These are phyloP conservation scores for Auriscalpium microsporum DNA, from an alignment of 768 basidiomycete species.

Conservation along the genomic window DNA sequence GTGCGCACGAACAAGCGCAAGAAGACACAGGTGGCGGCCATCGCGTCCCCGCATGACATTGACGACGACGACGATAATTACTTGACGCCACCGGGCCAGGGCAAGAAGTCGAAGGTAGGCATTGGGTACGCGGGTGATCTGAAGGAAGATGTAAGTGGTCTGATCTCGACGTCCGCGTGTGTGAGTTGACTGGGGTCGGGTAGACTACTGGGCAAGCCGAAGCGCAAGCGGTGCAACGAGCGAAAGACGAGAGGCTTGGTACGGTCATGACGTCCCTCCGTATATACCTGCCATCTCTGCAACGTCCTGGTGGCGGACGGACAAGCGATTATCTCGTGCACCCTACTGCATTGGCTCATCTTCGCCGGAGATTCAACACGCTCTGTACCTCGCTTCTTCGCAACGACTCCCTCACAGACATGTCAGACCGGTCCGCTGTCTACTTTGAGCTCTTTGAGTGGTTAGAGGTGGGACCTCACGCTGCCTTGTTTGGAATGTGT, in stretches of 20 bases:
- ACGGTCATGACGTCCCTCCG: conserved; percentile 62
- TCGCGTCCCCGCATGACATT: conserved; percentile 27
- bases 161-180: not conserved
- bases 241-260: conserved; percentile 69
- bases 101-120: conserved; percentile 69
- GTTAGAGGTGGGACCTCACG: conserved; percentile 58
- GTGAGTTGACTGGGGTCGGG: not conserved
- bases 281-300: conserved; percentile 75
- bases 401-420: conserved; percentile 90
- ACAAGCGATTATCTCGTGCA: conserved; percentile 90
- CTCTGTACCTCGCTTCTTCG: conserved; percentile 78
- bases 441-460: conserved; percentile 90
- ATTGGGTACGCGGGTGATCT: conserved; percentile 81
- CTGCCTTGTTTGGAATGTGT: conserved; percentile 1
- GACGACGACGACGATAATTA: conserved; percentile 49
- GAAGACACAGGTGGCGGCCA: conserved; percentile 28
- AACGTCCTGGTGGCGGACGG: conserved; percentile 64
- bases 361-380: conserved; percentile 84
- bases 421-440: conserved; percentile 78
- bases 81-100: conserved; percentile 31
- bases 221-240: conserved; percentile 62
- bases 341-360: conserved; percentile 85
- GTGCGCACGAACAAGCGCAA: conserved; percentile 26
- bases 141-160: conserved; percentile 70
- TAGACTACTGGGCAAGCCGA: conserved; percentile 77